Percentiles rank a stretch among this genome's conserved stretches.
These are phyloP conservation scores for Lathyrus tuberosus DNA, from an alignment of 306 rosid genomes.

Conservation along the genomic window DNA sequence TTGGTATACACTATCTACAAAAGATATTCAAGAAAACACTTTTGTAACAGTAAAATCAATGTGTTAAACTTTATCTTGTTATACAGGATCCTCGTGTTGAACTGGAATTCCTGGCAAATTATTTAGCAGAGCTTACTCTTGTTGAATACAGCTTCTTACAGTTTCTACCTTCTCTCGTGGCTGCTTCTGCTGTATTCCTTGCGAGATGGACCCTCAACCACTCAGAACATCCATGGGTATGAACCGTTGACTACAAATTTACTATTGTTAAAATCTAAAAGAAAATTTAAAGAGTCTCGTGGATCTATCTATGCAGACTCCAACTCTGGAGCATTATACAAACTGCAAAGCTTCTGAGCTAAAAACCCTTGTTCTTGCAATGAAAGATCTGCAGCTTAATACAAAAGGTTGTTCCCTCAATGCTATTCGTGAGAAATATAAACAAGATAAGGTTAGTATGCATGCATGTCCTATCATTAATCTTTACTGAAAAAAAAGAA, in stretches of 20 bases:
- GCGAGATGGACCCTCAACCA: conserved; percentile 88
- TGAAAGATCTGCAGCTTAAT: conserved; percentile 70
- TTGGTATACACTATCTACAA: conserved; percentile 16
- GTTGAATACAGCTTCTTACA: conserved; percentile 71
- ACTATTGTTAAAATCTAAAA: background rate
- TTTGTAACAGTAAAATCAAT: background rate
- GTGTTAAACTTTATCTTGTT: conserved; percentile 16
- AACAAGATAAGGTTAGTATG: conserved; percentile 66
- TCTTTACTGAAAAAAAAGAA: conserved; percentile 17
- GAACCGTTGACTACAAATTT: conserved; percentile 32
- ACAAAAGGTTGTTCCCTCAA: conserved; percentile 59
- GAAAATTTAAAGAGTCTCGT: conserved; percentile 26
- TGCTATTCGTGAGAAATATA: conserved; percentile 78
- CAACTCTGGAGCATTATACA: conserved; percentile 78
- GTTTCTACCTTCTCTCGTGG: conserved; percentile 79
- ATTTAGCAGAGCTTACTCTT: conserved; percentile 82
- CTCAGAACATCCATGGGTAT: conserved; percentile 82
- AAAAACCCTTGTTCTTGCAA: conserved; percentile 66
- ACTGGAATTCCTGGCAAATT: conserved; percentile 79
- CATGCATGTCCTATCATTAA: conserved; percentile 2
- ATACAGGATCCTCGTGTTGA: conserved; percentile 62
- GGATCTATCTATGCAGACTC: conserved; percentile 57
- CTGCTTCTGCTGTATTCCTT: conserved; percentile 88
- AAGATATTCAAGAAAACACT: background rate
- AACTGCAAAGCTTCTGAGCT: conserved; percentile 69